Percentiles rank a stretch among this genome's conserved stretches.
These are phyloP conservation scores for Hysterangium stoloniferum DNA, from an alignment of 768 basidiomycete genomes.

Conservation along the genomic window DNA sequence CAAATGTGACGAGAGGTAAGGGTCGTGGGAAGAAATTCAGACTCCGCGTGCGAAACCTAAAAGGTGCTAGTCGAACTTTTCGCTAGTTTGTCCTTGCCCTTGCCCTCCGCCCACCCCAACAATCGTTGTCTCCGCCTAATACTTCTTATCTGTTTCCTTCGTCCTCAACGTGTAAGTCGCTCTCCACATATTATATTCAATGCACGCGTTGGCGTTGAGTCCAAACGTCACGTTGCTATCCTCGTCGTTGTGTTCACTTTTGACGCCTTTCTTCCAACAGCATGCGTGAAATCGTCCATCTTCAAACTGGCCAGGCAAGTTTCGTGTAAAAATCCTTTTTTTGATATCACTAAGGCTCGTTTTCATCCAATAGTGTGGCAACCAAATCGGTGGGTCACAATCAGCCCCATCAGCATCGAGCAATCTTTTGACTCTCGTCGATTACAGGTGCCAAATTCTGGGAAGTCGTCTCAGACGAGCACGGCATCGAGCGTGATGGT, in stretches of 20 bases:
- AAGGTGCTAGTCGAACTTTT: too few relatives aligned
- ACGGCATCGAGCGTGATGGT: conserved; percentile 92
- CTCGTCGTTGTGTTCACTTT: not conserved
- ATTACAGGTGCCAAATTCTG: conserved; percentile 84
- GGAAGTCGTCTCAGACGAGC: conserved; percentile 98
- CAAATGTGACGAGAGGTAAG: not conserved
- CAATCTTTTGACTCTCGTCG: conserved; percentile 15
- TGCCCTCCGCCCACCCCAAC: not conserved
- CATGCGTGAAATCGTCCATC: conserved; percentile 99
- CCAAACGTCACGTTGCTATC: not conserved
- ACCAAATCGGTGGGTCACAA: conserved; percentile 84
- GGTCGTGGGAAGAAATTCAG: not conserved
- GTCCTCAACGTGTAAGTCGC: conserved; percentile 1
- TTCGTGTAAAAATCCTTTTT: not conserved
- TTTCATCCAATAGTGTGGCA: conserved; percentile 67
- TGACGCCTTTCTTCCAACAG: conserved; percentile 34
- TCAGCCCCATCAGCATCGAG: conserved; percentile 13
- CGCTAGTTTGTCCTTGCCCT: not conserved
- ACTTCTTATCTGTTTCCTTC: not conserved
- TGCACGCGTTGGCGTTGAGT: not conserved
- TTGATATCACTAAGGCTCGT: conserved; percentile 15
- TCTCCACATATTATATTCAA: not conserved
- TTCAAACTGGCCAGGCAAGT: conserved; percentile 95
- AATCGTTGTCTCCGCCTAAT: not conserved
- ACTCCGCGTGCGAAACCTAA: conserved; percentile 1